Percentiles rank a stretch among this genome's conserved stretches.
Evolutionary conservation across 257 asterid genomes (phyloP).

Genomic region (Cruciata laevipes): DNA sequence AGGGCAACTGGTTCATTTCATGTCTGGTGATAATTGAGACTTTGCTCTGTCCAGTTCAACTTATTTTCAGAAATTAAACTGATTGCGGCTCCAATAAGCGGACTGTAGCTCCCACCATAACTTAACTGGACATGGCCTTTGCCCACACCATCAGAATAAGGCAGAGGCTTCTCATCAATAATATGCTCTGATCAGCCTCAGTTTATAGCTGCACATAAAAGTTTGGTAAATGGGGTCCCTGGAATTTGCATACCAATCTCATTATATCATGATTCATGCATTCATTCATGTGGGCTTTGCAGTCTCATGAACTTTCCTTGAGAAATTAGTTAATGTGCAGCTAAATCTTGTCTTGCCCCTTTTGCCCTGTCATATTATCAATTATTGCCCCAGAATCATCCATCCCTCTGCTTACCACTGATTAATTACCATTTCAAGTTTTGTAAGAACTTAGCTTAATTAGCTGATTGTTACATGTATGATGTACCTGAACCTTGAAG

Average conservation of each 20-base stretch:
- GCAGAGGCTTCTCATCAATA: neutral
- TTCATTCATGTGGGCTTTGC: conserved; percentile 6
- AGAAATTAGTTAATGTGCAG: neutral
- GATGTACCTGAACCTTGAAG: too few species aligned
- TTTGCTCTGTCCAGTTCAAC: too few species aligned
- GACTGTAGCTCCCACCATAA: too few species aligned
- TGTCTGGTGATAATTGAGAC: neutral
- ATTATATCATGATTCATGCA: too few species aligned
- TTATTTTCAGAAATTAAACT: too few species aligned
- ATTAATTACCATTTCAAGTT: neutral
- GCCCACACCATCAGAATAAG: neutral
- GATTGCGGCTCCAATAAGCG: too few species aligned
- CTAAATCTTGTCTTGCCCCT: neutral
- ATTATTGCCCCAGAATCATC: neutral
- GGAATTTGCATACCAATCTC: neutral
- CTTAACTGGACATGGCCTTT: too few species aligned
- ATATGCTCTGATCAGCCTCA: neutral
- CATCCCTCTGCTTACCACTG: neutral
- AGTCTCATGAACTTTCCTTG: neutral
- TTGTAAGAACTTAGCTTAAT: too few species aligned
- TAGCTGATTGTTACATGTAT: too few species aligned
- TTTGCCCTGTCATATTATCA: neutral
- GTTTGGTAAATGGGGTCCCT: conserved; percentile 9
- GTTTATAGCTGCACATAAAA: neutral
- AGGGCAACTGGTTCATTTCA: neutral